These are phyloP conservation scores for Rhodotorula toruloides DNA, from an alignment of 768 basidiomycete species.

Conservation along the genomic window DNA sequence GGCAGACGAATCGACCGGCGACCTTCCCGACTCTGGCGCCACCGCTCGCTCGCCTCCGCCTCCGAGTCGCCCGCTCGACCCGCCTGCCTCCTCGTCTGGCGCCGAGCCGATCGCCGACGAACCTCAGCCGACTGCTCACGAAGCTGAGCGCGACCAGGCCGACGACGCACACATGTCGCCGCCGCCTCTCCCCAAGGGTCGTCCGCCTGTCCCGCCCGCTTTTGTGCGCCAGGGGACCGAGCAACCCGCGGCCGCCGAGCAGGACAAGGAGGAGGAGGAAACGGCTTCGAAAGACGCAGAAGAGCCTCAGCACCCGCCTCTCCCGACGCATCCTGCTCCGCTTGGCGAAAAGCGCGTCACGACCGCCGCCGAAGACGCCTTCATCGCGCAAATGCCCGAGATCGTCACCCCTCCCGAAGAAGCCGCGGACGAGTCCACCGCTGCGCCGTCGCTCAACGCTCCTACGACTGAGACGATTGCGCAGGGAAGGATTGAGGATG, in stretches of 20 bases:
- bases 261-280: background rate
- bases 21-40: background rate
- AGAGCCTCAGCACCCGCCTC: conserved; percentile 5
- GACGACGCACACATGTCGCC: no score
- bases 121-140: background rate
- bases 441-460: conserved; percentile 4
- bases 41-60: background rate
- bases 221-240: background rate
- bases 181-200: background rate
- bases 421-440: conserved; percentile 24
- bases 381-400: conserved; percentile 16
- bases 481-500: background rate
- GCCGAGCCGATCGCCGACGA: conserved; percentile 5
- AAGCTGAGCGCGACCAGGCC: background rate
- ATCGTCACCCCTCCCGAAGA: conserved; percentile 28
- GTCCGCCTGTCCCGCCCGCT: conserved; percentile 9
- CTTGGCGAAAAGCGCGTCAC: background rate
- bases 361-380: conserved; percentile 18
- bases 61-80: background rate
- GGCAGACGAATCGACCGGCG: background rate
- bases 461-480: conserved; percentile 5
- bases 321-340: conserved; percentile 19
- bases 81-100: conserved; percentile 3
- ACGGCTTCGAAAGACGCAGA: background rate
- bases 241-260: background rate